These are phyloP conservation scores for Mycosphaerella sp. DNA, from an alignment of 2,329 filamentous ascomycete species.

Conservation along the genomic window DNA sequence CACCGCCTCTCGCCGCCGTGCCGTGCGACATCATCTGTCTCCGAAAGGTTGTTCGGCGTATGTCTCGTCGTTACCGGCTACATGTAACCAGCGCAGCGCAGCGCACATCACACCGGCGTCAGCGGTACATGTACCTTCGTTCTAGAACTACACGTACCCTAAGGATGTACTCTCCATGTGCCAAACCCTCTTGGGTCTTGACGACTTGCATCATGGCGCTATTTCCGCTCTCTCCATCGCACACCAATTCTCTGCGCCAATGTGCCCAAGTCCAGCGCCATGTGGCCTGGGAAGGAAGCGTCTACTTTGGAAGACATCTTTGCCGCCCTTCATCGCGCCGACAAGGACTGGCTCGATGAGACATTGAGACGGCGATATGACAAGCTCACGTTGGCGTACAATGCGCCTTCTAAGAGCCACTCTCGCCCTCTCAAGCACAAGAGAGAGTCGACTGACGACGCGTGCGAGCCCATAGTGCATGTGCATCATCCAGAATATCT, in stretches of 20 bases:
- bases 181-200: too few species aligned
- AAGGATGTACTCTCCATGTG: too few species aligned
- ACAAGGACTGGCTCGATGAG: constrained; percentile 11
- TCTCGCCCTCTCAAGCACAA: constrained; percentile 6
- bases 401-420: neutral
- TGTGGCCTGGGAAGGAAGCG: constrained; percentile 8
- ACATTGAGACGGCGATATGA: constrained; percentile 7
- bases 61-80: neutral
- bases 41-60: neutral
- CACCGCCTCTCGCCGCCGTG: too few species aligned
- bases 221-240: neutral
- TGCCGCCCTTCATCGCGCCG: constrained; percentile 3
- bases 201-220: neutral
- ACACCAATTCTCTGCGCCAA: neutral
- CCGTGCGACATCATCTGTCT: too few species aligned
- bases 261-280: neutral
- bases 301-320: constrained; percentile 11
- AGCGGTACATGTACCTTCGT: too few species aligned
- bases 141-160: too few species aligned
- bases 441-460: constrained; percentile 6
- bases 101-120: too few species aligned
- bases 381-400: neutral
- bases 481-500: neutral
- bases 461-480: neutral
- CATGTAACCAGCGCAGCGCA: too few species aligned